Evolutionary conservation across 164 flowering plant genomes (phyloP).

Genomic region (Aristolochia contorta): DNA sequence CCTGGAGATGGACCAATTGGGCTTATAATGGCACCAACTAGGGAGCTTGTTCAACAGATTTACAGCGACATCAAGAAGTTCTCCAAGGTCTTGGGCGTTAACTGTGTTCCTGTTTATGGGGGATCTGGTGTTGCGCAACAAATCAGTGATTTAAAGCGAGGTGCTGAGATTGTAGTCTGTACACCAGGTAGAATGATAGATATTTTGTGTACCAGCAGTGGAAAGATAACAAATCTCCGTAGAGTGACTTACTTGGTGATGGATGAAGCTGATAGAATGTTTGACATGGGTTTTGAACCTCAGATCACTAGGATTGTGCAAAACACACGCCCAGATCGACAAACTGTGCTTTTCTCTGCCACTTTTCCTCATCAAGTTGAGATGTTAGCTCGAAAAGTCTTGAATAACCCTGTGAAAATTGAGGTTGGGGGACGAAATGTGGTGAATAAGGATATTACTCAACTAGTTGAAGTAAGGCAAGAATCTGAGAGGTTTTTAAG

Average conservation of each 20-base stretch:
- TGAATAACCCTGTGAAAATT: constrained; percentile 84
- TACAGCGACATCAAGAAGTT: constrained; percentile 84
- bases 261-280: constrained; percentile 99
- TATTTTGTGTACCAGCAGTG: constrained; percentile 85
- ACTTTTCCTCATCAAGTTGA: constrained; percentile 98
- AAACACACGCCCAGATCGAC: constrained; percentile 85
- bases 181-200: constrained; percentile 99
- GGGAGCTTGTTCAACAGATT: constrained; percentile 98
- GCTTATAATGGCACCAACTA: constrained; percentile 94
- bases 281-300: constrained; percentile 99
- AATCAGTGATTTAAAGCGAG: constrained; percentile 88
- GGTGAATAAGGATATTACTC: constrained; percentile 89
- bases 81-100: constrained; percentile 62
- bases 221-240: constrained; percentile 83
- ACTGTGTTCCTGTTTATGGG: constrained; percentile 91
- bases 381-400: constrained; percentile 73
- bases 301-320: constrained; percentile 94
- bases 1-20: constrained; percentile 97
- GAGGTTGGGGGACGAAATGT: constrained; percentile 98
- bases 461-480: constrained; percentile 83
- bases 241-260: constrained; percentile 84
- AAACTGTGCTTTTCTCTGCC: constrained; percentile 96
- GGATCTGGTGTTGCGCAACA: constrained; percentile 99
- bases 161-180: constrained; percentile 91
- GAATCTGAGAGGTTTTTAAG: constrained; percentile 76